These are phyloP conservation scores for Colletotrichum sp. DNA, from an alignment of 2,329 filamentous ascomycete species.

Conservation along the genomic window DNA sequence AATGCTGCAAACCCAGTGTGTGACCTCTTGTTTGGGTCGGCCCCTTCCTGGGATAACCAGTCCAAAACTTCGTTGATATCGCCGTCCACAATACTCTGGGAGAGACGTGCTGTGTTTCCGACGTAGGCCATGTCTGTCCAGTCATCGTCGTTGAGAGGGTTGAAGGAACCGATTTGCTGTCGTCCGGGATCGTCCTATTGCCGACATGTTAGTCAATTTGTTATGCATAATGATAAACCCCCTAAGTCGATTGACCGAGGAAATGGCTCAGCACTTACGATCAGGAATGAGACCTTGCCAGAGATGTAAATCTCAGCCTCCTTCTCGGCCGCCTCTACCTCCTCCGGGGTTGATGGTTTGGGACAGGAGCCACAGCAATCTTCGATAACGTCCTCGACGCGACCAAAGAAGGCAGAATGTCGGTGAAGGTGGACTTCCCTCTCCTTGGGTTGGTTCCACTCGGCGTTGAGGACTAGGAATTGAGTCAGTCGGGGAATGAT, in stretches of 20 bases:
- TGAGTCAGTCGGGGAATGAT: not conserved
- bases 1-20: slow-evolving; percentile 81
- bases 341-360: slow-evolving; percentile 69
- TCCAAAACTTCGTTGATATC: slow-evolving; percentile 73
- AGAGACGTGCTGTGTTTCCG: slow-evolving; percentile 77
- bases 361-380: slow-evolving; percentile 88
- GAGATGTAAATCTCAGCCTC: slow-evolving; percentile 80
- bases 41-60: slow-evolving; percentile 71
- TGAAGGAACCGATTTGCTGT: slow-evolving; percentile 74
- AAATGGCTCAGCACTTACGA: slow-evolving; percentile 30
- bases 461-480: slow-evolving; percentile 71
- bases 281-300: slow-evolving; percentile 75
- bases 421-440: slow-evolving; percentile 81
- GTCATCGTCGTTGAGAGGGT: slow-evolving; percentile 80
- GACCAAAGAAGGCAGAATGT: slow-evolving; percentile 85
- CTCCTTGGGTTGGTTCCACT: slow-evolving; percentile 82
- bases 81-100: slow-evolving; percentile 79
- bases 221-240: not conserved
- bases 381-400: slow-evolving; percentile 73
- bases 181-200: slow-evolving; percentile 74
- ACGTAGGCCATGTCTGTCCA: slow-evolving; percentile 94
- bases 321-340: slow-evolving; percentile 72
- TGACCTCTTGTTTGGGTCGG: slow-evolving; percentile 76
- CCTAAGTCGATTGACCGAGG: not conserved
- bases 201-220: not conserved